Evolutionary conservation across 2,329 filamentous ascomycete genomes (phyloP).

Genomic region (Magnaporthales sp.): DNA sequence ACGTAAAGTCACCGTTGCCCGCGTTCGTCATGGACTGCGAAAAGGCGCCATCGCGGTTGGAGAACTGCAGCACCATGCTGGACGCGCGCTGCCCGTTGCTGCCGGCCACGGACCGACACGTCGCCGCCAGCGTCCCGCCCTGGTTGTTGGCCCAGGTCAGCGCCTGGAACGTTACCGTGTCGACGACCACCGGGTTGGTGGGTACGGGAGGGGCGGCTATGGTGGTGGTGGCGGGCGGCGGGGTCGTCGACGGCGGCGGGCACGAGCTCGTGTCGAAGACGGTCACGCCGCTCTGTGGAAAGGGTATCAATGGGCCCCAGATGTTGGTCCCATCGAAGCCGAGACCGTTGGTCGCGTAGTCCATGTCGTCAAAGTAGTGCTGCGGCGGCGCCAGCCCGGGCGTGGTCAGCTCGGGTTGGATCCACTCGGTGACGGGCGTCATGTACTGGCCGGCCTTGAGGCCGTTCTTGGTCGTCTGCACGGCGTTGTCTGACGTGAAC

Average conservation of each 20-base stretch:
- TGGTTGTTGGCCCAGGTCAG: not conserved
- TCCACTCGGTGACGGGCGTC: conserved; percentile 2
- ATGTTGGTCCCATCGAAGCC: conserved; percentile 3
- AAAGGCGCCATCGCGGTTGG: conserved; percentile 3
- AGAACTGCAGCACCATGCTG: conserved; percentile 2
- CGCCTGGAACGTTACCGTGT: not conserved
- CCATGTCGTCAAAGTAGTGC: not conserved
- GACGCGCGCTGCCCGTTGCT: not conserved
- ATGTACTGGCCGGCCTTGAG: conserved; percentile 4
- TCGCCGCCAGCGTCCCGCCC: conserved; percentile 1
- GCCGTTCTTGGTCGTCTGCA: not conserved
- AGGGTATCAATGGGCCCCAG: conserved; percentile 3
- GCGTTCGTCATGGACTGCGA: not conserved
- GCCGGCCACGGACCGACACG: not conserved
- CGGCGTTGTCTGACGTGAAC: not conserved
- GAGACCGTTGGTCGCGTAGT: not conserved
- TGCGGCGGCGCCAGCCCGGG: not conserved
- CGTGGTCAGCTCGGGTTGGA: conserved; percentile 2
- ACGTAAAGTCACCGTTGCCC: not conserved
- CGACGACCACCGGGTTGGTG: not conserved
- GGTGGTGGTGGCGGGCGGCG: not conserved
- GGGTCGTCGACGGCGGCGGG: not conserved
- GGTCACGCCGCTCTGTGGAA: conserved; percentile 1
- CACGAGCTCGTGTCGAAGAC: not conserved
- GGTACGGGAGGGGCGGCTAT: not conserved